Evolutionary conservation across 352 stramenopile species (phyloP).

Genomic region (Phytopythium vexans): DNA sequence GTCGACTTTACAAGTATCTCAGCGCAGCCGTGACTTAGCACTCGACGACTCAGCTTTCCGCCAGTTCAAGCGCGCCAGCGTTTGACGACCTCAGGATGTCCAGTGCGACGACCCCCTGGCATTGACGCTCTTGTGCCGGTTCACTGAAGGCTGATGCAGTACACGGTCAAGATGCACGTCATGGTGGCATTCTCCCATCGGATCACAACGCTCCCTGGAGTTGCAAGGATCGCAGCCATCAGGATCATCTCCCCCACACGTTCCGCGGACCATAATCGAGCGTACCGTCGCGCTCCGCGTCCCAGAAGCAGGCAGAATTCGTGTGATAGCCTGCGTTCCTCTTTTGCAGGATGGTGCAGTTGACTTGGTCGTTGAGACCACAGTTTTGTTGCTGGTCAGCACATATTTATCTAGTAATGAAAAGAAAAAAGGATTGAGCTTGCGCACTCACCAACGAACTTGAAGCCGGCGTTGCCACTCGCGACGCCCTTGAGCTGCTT

Average conservation of each 20-base stretch:
- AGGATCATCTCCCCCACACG: conserved; percentile 1
- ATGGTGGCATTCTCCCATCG: conserved; percentile 75
- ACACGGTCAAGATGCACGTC: conserved; percentile 67
- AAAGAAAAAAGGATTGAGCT: conserved; percentile 8
- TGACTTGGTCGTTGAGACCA: conserved; percentile 40
- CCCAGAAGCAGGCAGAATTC: conserved; percentile 87
- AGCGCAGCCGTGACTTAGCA: conserved; percentile 20
- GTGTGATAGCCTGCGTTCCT: conserved; percentile 84
- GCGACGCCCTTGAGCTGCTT: conserved; percentile 84
- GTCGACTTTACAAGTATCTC: conserved; percentile 77
- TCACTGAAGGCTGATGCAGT: conserved; percentile 71
- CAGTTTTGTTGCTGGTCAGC: conserved; percentile 16
- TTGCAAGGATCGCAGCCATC: neutral
- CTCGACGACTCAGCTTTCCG: neutral
- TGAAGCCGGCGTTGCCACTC: conserved; percentile 84
- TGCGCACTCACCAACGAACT: conserved; percentile 70
- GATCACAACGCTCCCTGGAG: conserved; percentile 64
- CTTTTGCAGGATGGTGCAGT: conserved; percentile 89
- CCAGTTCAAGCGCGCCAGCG: neutral
- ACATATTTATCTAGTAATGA: conserved; percentile 36
- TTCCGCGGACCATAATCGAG: neutral
- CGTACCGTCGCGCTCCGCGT: conserved; percentile 79
- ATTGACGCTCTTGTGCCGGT: neutral
- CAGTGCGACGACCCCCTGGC: neutral
- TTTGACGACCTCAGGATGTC: neutral